A percentile compares a stretch with the other conserved stretches of the same genome.
These are phyloP conservation scores for Monascus ruber DNA, from an alignment of 2,329 filamentous ascomycete species.

Conservation along the genomic window DNA sequence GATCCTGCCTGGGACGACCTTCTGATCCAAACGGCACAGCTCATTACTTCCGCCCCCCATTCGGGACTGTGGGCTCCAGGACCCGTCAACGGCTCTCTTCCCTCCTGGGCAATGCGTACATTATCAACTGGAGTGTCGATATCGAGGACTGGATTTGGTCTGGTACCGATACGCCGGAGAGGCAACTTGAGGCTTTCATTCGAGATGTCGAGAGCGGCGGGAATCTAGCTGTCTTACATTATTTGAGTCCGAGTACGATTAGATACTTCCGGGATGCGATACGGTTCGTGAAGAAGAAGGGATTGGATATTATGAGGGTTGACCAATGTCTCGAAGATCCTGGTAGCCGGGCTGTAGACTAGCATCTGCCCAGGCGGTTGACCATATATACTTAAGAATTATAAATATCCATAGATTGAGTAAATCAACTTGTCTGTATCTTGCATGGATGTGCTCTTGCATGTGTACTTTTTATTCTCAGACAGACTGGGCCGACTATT, in stretches of 20 bases:
- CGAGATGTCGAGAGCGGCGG: conserved; percentile 52
- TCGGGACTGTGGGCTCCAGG: conserved; percentile 55
- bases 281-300: conserved; percentile 49
- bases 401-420: too few relatives aligned
- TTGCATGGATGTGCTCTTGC: too few relatives aligned
- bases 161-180: conserved; percentile 49
- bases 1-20: too few relatives aligned
- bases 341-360: too few relatives aligned
- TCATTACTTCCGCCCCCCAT: conserved; percentile 58
- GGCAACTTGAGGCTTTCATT: conserved; percentile 55
- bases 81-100: conserved; percentile 52
- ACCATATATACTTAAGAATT: too few relatives aligned
- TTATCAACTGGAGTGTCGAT: conserved; percentile 59
- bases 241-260: conserved; percentile 54
- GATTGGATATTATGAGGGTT: conserved; percentile 54
- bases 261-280: conserved; percentile 55
- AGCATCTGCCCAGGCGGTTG: too few relatives aligned
- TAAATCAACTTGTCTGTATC: too few relatives aligned
- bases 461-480: too few relatives aligned
- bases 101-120: conserved; percentile 41
- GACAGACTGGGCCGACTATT: too few relatives aligned
- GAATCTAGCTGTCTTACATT: conserved; percentile 58
- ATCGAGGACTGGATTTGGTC: conserved; percentile 63
- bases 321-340: conserved; percentile 57
- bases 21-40: conserved; percentile 12